Conservation (phyloP, 1,139 yeast genomes). For the Lodderomyces metapsilosis region DNA sequence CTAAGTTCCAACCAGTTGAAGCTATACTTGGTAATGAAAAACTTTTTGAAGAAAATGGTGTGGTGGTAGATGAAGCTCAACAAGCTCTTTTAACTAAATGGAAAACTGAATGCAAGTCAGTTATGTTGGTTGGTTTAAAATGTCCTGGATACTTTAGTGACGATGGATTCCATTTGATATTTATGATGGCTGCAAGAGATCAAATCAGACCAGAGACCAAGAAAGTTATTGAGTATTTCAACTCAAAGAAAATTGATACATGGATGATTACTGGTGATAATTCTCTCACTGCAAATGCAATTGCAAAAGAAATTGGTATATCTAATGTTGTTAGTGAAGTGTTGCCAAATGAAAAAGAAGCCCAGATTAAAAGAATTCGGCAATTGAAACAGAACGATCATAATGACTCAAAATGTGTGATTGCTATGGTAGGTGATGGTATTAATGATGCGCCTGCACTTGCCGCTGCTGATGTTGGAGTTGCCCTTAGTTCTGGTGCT, state of each 20-base stretch:
- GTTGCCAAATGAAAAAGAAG: slow-evolving; percentile 70
- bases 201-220: slow-evolving; percentile 62
- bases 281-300: slow-evolving; percentile 61
- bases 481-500: slow-evolving; percentile 59
- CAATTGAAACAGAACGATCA: slow-evolving; percentile 20
- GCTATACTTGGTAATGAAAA: slow-evolving; percentile 68
- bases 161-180: slow-evolving; percentile 34
- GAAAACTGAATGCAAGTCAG: slow-evolving; percentile 65
- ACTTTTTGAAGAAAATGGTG: slow-evolving; percentile 46
- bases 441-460: slow-evolving; percentile 65
- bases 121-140: slow-evolving; percentile 53
- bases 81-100: slow-evolving; percentile 41
- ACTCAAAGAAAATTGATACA: slow-evolving; percentile 48
- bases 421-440: slow-evolving; percentile 46
- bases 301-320: slow-evolving; percentile 65
- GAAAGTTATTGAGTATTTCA: slow-evolving; percentile 47
- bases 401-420: neutral
- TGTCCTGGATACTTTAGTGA: slow-evolving; percentile 26
- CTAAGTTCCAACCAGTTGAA: slow-evolving; percentile 27
- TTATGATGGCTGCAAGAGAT: slow-evolving; percentile 62
- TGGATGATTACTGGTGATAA: slow-evolving; percentile 81
- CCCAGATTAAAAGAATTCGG: slow-evolving; percentile 55
- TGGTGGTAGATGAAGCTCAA: slow-evolving; percentile 25
- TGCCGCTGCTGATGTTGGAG: slow-evolving; percentile 58
- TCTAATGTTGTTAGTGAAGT: slow-evolving; percentile 69